phyloP scores from a whole-genome alignment of 495 filamentous ascomycete species.

The Penicillium daleae region DNA sequence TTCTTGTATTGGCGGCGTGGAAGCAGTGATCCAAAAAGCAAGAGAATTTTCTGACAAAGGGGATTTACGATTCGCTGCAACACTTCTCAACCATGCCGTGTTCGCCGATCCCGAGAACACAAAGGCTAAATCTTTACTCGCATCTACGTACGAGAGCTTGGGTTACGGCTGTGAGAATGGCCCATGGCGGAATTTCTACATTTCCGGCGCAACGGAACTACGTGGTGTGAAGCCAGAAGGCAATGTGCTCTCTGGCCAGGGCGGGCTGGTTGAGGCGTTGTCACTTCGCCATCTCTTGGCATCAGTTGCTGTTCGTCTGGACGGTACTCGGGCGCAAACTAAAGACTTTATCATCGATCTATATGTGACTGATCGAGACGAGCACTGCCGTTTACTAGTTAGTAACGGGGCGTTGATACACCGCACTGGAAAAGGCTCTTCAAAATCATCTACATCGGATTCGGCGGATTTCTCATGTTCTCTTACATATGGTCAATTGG shows the following conservation, averaged over 20 bases:
- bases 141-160: slow-evolving; percentile 23
- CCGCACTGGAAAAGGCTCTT: slow-evolving; percentile 5
- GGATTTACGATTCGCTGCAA: slow-evolving; percentile 28
- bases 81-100: slow-evolving; percentile 29
- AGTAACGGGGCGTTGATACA: slow-evolving; percentile 24
- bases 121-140: slow-evolving; percentile 11
- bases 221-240: background rate
- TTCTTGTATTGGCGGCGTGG: slow-evolving; percentile 25
- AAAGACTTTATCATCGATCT: slow-evolving; percentile 17
- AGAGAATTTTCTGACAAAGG: slow-evolving; percentile 11
- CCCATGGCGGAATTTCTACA: slow-evolving; percentile 29
- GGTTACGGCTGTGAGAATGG: slow-evolving; percentile 30
- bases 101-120: slow-evolving; percentile 13
- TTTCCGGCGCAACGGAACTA: slow-evolving; percentile 21
- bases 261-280: background rate
- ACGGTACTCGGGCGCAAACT: slow-evolving; percentile 15
- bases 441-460: background rate
- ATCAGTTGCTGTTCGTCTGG: slow-evolving; percentile 18
- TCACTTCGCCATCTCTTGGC: slow-evolving; percentile 22
- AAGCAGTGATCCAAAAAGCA: slow-evolving; percentile 22
- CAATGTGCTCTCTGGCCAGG: slow-evolving; percentile 6
- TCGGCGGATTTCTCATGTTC: slow-evolving; percentile 4
- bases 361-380: slow-evolving; percentile 14
- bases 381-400: slow-evolving; percentile 18
- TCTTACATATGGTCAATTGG: background rate